phyloP scores from a whole-genome alignment of 208 protist genomes.

The Leishmania braziliensis region DNA sequence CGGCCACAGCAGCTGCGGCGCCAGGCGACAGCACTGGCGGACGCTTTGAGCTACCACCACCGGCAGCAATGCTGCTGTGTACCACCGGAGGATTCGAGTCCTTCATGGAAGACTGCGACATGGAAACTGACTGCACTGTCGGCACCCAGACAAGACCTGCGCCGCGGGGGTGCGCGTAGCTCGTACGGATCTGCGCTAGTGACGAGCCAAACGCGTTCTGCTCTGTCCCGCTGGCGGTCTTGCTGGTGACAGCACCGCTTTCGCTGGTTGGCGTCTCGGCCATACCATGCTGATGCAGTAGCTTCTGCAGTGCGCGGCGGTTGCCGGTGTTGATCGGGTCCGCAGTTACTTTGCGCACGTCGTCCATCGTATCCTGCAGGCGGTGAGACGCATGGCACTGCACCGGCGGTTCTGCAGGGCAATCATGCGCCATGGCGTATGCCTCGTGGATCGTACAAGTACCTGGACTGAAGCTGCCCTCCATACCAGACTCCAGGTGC shows the following conservation, averaged over 20 bases:
- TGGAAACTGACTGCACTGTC: not conserved
- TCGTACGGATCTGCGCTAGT: constrained; percentile 51
- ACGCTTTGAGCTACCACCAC: constrained; percentile 5
- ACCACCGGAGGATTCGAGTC: constrained; percentile 18
- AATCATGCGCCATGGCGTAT: constrained; percentile 63
- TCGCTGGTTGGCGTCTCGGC: constrained; percentile 12
- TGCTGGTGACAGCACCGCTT: constrained; percentile 1
- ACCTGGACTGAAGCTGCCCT: constrained; percentile 16
- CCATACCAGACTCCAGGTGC: constrained; percentile 3
- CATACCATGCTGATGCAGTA: constrained; percentile 38
- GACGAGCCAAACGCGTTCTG: constrained; percentile 44
- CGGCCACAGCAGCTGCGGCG: constrained; percentile 32
- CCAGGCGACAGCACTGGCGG: constrained; percentile 27
- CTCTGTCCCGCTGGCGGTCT: constrained; percentile 4
- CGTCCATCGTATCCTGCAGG: constrained; percentile 76
- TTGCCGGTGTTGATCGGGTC: constrained; percentile 73
- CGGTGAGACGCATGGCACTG: constrained; percentile 77
- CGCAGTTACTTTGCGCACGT: constrained; percentile 57
- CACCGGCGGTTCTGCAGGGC: constrained; percentile 66
- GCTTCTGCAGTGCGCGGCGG: constrained; percentile 33
- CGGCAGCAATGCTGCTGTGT: constrained; percentile 8
- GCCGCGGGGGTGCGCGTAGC: constrained; percentile 59
- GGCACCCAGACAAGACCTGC: constrained; percentile 81
- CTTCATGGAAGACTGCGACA: constrained; percentile 11
- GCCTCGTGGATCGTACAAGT: constrained; percentile 57